Conservation (phyloP, 331 rosid genomes). For the Malus hybrid region DNA sequence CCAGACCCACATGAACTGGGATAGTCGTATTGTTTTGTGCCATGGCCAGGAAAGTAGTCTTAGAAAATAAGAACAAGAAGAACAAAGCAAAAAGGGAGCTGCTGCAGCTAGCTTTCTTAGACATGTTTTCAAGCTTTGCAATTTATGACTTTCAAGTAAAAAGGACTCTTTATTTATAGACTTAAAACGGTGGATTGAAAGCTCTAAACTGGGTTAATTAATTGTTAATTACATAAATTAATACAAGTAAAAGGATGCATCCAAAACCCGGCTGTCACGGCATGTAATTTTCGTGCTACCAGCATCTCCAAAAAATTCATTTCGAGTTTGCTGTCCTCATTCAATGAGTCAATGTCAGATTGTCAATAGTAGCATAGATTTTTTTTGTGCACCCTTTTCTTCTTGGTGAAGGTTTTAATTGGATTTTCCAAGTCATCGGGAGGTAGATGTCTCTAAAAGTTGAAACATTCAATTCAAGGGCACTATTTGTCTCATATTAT, state of each 20-base stretch:
- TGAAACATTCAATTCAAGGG: not conserved
- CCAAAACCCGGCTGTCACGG: no score
- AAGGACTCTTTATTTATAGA: not conserved
- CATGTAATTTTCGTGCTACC: not conserved
- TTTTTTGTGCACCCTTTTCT: not conserved
- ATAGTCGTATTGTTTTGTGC: not conserved
- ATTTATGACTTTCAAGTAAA: not conserved
- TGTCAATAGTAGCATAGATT: not conserved
- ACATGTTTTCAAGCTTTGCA: not conserved
- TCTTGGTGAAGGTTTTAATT: not conserved
- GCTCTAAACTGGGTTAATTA: not conserved
- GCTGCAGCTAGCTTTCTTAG: not conserved
- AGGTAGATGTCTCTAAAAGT: not conserved
- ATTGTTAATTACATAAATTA: not conserved
- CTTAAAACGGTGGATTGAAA: not conserved
- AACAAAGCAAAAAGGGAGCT: not conserved
- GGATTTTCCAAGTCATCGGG: not conserved
- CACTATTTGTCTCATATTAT: not conserved
- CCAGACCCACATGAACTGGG: conserved; percentile 23
- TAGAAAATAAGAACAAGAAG: not conserved
- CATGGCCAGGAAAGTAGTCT: not conserved
- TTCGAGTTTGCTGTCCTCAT: not conserved
- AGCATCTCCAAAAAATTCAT: not conserved
- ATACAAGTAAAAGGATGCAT: not conserved
- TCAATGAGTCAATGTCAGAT: not conserved